Conservation (phyloP, 148 eudicot species). For the Rhododendron molle region DNA sequence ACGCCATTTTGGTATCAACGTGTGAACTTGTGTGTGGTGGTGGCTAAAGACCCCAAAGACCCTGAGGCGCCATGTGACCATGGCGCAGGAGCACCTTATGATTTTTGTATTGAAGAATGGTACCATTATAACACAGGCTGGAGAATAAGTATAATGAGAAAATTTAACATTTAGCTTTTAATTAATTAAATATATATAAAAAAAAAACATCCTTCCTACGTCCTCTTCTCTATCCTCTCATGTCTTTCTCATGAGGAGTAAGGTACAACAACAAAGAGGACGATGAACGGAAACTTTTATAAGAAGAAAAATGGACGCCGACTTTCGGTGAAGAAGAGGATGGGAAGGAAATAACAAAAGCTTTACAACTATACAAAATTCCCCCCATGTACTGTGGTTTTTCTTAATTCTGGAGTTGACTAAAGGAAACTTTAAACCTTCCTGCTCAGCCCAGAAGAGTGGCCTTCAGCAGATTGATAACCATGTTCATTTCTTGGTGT, state of each 20-base stretch:
- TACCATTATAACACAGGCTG: not conserved
- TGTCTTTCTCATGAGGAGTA: not conserved
- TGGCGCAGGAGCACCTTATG: not conserved
- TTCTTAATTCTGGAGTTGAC: not conserved
- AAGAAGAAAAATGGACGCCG: not conserved
- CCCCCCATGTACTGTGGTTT: slow-evolving; percentile 4
- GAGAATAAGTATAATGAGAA: not conserved
- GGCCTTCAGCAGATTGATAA: not conserved
- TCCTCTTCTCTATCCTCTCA: not conserved
- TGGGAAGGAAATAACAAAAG: slow-evolving; percentile 16
- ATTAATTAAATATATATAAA: too few species aligned
- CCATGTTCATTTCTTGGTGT: slow-evolving; percentile 56
- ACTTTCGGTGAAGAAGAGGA: slow-evolving; percentile 1
- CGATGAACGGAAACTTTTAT: not conserved
- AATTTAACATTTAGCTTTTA: not conserved
- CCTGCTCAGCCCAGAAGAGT: not conserved
- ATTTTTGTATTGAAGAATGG: not conserved
- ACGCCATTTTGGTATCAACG: not conserved
- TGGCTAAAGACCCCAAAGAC: not conserved
- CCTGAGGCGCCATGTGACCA: not conserved
- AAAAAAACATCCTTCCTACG: not conserved
- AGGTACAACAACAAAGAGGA: not conserved
- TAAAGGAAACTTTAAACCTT: not conserved
- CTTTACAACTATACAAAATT: slow-evolving; percentile 38
- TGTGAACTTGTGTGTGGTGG: not conserved